Percentiles rank a stretch among this genome's conserved stretches.
These are phyloP conservation scores for Boletellus deceptivus DNA, from an alignment of 1,284 basidiomycete species.

Conservation along the genomic window DNA sequence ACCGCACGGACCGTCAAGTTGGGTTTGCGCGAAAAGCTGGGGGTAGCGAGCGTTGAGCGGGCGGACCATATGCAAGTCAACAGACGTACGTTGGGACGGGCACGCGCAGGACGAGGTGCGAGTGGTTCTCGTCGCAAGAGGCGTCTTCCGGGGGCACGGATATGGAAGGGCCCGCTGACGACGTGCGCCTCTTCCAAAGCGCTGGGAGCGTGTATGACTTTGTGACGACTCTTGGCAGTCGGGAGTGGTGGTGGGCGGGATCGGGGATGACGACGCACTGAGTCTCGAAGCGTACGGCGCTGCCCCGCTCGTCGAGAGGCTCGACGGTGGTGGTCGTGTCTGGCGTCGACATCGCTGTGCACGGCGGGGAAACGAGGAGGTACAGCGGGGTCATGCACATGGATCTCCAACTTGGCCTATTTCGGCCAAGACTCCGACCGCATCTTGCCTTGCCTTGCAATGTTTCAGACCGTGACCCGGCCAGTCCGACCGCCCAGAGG, in stretches of 20 bases:
- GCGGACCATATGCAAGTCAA: background rate
- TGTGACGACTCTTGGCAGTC: constrained; percentile 49
- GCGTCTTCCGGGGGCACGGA: constrained; percentile 16
- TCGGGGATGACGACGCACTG: constrained; percentile 69
- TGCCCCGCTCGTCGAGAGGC: constrained; percentile 18
- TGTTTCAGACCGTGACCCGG: no score
- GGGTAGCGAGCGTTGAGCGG: background rate
- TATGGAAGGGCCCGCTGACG: constrained; percentile 19
- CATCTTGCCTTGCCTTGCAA: constrained; percentile 5
- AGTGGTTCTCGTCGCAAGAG: constrained; percentile 35
- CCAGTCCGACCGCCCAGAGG: no score
- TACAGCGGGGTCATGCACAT: constrained; percentile 18
- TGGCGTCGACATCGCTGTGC: constrained; percentile 14
- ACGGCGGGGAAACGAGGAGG: no score
- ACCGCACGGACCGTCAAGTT: constrained; percentile 35
- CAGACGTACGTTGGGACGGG: constrained; percentile 55
- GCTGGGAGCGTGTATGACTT: constrained; percentile 58
- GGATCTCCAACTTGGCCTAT: constrained; percentile 8
- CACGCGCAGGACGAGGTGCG: constrained; percentile 51
- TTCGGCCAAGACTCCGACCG: constrained; percentile 11
- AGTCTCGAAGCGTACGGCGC: constrained; percentile 61
- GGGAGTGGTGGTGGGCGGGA: constrained; percentile 32
- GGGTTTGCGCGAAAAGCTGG: constrained; percentile 38
- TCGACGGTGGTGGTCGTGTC: constrained; percentile 4
- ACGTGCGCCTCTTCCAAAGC: constrained; percentile 50